Conservation (phyloP, 305 asterid species). For the Fraxinus velutina region DNA sequence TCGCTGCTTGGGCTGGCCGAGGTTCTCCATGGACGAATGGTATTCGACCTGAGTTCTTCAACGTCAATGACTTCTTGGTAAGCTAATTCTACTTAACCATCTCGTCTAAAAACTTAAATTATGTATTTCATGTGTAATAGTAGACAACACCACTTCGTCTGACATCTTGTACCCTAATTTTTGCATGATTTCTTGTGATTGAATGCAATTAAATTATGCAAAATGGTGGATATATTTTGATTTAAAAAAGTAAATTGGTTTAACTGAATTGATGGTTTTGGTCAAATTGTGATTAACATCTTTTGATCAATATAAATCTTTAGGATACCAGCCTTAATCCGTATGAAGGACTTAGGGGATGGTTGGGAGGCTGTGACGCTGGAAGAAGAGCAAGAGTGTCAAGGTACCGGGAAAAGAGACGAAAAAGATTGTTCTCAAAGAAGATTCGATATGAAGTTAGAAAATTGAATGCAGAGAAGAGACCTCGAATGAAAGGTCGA, state of each 20-base stretch:
- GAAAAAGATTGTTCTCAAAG: slow-evolving; percentile 65
- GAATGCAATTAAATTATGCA: not conserved
- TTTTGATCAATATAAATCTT: not conserved
- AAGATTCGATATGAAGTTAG: slow-evolving; percentile 74
- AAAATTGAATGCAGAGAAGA: slow-evolving; percentile 72
- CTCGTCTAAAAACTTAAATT: not conserved
- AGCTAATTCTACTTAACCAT: not conserved
- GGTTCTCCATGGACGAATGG: slow-evolving; percentile 69
- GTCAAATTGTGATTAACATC: not conserved
- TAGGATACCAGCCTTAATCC: slow-evolving; percentile 32
- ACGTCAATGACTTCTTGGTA: slow-evolving; percentile 48
- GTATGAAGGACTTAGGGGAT: slow-evolving; percentile 15
- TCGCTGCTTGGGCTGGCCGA: slow-evolving; percentile 59
- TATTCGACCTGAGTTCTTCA: slow-evolving; percentile 38
- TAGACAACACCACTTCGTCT: not conserved
- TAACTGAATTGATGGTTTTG: not conserved
- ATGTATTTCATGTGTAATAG: too few species aligned
- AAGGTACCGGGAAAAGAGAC: slow-evolving; percentile 67
- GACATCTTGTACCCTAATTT: not conserved
- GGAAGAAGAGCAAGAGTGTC: slow-evolving; percentile 68
- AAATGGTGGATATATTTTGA: not conserved
- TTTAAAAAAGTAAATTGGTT: not conserved
- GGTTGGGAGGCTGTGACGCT: slow-evolving; percentile 28
- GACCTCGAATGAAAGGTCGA: slow-evolving; percentile 81
- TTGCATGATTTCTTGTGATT: not conserved